These are phyloP conservation scores for Elsinoe australis DNA, from an alignment of 2,329 filamentous ascomycete genomes.

Conservation along the genomic window DNA sequence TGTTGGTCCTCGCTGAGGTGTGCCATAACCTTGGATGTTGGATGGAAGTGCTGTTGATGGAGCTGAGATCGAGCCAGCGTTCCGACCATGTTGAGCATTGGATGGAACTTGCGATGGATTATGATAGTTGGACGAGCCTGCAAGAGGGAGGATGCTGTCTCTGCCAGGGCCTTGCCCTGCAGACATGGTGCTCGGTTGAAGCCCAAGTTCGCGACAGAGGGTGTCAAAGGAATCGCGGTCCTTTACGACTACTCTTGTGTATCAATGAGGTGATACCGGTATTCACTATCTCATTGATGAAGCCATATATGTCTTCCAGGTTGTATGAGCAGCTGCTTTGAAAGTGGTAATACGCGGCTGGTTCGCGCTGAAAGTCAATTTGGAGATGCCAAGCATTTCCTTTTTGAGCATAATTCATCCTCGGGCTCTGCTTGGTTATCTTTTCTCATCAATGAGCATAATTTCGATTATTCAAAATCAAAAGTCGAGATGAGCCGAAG, in stretches of 20 bases:
- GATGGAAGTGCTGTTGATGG: constrained; percentile 29
- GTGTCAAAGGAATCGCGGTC: no score
- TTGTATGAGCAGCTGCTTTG: no score
- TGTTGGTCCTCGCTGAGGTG: constrained; percentile 43
- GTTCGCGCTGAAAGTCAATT: constrained; percentile 1
- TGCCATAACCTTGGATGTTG: constrained; percentile 42
- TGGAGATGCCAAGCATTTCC: constrained; percentile 16
- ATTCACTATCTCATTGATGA: no score
- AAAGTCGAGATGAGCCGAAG: neutral
- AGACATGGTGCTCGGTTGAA: constrained; percentile 11
- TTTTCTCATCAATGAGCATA: no score
- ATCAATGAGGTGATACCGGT: no score
- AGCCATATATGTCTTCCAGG: no score
- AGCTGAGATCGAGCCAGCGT: constrained; percentile 10
- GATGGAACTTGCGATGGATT: constrained; percentile 1
- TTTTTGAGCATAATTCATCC: constrained; percentile 6
- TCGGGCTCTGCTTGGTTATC: no score
- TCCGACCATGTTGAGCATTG: constrained; percentile 4
- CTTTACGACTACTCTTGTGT: no score
- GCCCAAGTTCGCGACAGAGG: constrained; percentile 14
- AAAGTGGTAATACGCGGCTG: no score
- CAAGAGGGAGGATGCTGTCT: constrained; percentile 11
- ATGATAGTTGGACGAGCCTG: constrained; percentile 7
- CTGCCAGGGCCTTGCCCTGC: constrained; percentile 15
- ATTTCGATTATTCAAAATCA: neutral